Evolutionary conservation across 495 filamentous ascomycete genomes (phyloP).

Genomic region (Podospora pseudocomata): DNA sequence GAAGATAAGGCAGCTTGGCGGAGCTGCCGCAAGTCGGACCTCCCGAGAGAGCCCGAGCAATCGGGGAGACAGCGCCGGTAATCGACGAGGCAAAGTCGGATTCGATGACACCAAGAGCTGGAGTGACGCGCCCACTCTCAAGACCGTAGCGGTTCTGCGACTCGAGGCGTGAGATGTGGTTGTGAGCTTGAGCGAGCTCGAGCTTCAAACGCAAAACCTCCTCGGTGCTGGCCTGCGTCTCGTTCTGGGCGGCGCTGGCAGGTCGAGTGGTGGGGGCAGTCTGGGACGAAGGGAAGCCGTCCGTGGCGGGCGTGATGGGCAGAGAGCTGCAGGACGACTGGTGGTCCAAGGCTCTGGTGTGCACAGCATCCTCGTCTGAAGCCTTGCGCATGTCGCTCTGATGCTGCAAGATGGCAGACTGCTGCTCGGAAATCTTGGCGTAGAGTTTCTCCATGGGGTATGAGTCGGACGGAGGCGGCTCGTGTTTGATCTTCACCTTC

Average conservation of each 20-base stretch:
- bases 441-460: constrained; percentile 59
- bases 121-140: constrained; percentile 27
- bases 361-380: constrained; percentile 41
- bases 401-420: constrained; percentile 54
- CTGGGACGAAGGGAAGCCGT: constrained; percentile 42
- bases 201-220: constrained; percentile 56
- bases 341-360: constrained; percentile 39
- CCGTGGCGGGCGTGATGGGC: constrained; percentile 56
- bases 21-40: constrained; percentile 50
- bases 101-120: constrained; percentile 26
- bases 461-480: constrained; percentile 34
- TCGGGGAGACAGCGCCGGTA: constrained; percentile 18
- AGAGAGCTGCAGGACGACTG: constrained; percentile 50
- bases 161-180: constrained; percentile 75
- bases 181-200: constrained; percentile 75
- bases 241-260: constrained; percentile 42
- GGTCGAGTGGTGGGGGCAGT: constrained; percentile 45
- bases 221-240: constrained; percentile 31
- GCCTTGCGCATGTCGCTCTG: constrained; percentile 42
- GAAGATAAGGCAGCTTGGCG: constrained; percentile 47
- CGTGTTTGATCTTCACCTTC: constrained; percentile 50
- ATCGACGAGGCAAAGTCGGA: constrained; percentile 27
- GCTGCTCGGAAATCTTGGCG: constrained; percentile 65
- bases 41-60: constrained; percentile 21
- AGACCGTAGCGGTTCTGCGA: constrained; percentile 62